Conservation (phyloP, 148 eudicot genomes). For the Heliamphora exappendiculata region DNA sequence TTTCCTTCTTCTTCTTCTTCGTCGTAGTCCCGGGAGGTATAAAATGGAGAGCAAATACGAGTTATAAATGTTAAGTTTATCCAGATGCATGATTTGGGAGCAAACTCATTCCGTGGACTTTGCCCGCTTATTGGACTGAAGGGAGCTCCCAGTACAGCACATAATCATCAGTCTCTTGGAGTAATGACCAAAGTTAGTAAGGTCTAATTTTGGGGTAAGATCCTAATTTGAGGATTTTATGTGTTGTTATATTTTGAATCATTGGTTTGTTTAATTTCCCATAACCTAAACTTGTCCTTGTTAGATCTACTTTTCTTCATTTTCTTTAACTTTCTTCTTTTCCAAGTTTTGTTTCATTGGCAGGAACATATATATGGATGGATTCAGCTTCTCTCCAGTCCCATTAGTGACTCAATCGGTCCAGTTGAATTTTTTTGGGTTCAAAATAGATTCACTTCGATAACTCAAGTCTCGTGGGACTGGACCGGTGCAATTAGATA, state of each 20-base stretch:
- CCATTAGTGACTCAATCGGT: too few relatives aligned
- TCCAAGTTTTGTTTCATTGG: background rate
- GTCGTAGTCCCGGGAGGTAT: too few relatives aligned
- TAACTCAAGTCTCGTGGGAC: too few relatives aligned
- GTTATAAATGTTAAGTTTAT: constrained; percentile 26
- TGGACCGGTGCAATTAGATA: too few relatives aligned
- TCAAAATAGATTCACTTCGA: too few relatives aligned
- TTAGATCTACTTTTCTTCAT: background rate
- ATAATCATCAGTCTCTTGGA: background rate
- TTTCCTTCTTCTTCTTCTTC: background rate
- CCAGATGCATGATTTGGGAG: constrained; percentile 68
- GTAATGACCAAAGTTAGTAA: background rate
- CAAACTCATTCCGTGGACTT: constrained; percentile 53
- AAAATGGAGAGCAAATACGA: background rate
- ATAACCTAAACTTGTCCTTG: background rate
- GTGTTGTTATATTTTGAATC: background rate
- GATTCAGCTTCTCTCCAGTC: too few relatives aligned
- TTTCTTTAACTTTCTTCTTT: background rate
- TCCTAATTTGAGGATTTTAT: background rate
- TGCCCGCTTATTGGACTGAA: constrained; percentile 68
- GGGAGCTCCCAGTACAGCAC: constrained; percentile 55
- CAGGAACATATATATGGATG: background rate
- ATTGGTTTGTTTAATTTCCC: background rate
- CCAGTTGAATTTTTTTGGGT: too few relatives aligned
- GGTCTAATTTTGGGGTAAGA: background rate